A percentile compares a stretch with the other conserved stretches of the same genome.
These are phyloP conservation scores for Aspergillus aculeatus DNA, from an alignment of 2,329 filamentous ascomycete species.

Conservation along the genomic window DNA sequence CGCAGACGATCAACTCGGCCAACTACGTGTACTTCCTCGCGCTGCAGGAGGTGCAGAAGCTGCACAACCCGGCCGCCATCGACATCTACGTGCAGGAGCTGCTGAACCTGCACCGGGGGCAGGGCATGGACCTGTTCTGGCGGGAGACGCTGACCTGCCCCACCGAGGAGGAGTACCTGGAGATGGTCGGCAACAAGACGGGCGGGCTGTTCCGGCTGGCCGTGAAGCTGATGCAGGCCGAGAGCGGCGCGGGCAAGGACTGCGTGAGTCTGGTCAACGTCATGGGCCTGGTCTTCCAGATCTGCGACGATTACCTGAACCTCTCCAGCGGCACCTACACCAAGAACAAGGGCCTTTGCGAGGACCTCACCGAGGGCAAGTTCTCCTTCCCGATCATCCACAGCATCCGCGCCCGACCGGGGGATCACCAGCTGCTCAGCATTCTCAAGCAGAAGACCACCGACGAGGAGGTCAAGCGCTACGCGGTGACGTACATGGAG, in stretches of 20 bases:
- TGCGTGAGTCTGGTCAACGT: slow-evolving; percentile 66
- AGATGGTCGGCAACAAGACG: slow-evolving; percentile 52
- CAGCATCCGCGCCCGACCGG: slow-evolving; percentile 68
- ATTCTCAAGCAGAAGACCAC: slow-evolving; percentile 87
- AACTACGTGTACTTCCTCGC: slow-evolving; percentile 51
- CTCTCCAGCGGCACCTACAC: slow-evolving; percentile 71
- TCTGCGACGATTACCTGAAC: slow-evolving; percentile 79
- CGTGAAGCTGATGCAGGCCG: slow-evolving; percentile 47
- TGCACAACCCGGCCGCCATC: slow-evolving; percentile 42
- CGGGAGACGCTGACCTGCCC: slow-evolving; percentile 47
- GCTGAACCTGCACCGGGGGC: slow-evolving; percentile 48
- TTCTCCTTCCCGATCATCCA: slow-evolving; percentile 96
- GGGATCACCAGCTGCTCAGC: slow-evolving; percentile 72
- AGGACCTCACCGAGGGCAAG: slow-evolving; percentile 95
- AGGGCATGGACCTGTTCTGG: slow-evolving; percentile 52
- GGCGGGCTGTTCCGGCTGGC: slow-evolving; percentile 49
- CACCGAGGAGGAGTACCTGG: slow-evolving; percentile 48
- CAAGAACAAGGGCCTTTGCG: slow-evolving; percentile 87
- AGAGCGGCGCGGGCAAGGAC: slow-evolving; percentile 40
- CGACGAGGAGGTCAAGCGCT: slow-evolving; percentile 84
- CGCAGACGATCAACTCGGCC: slow-evolving; percentile 54
- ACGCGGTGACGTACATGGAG: slow-evolving; percentile 90
- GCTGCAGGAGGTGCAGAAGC: slow-evolving; percentile 42
- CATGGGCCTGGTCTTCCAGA: slow-evolving; percentile 48
- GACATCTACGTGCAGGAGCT: slow-evolving; percentile 48